These are phyloP conservation scores for Rubia balearica DNA, from an alignment of 305 asterid genomes.

Conservation along the genomic window DNA sequence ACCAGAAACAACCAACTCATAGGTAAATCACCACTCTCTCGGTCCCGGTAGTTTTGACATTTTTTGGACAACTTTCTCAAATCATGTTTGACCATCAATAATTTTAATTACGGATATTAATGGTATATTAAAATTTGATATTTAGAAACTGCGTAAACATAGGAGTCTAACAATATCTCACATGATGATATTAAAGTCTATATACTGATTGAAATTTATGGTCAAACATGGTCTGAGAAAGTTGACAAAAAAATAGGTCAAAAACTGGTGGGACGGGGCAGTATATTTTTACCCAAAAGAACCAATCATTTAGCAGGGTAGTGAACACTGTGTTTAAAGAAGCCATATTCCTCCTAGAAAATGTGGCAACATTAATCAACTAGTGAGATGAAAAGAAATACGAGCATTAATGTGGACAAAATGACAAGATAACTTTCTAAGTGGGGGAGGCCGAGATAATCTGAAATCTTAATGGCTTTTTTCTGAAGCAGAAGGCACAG, in stretches of 20 bases:
- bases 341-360: not conserved
- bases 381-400: not conserved
- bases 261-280: no score
- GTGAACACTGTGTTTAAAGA: not conserved
- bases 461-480: conserved; percentile 15
- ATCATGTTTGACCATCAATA: no score
- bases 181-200: no score
- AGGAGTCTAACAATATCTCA: no score
- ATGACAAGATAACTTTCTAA: conserved; percentile 2
- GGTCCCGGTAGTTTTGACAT: no score
- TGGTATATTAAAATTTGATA: no score
- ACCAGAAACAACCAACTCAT: conserved; percentile 23
- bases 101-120: no score
- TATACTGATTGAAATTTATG: no score
- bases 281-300: not conserved
- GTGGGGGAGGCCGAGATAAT: conserved; percentile 21
- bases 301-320: conserved; percentile 1
- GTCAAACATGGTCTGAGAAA: no score
- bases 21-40: not conserved
- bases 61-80: no score
- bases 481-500: conserved; percentile 13
- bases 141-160: no score
- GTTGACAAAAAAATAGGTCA: no score
- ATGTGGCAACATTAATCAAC: not conserved
- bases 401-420: not conserved